Percentiles rank a stretch among this genome's conserved stretches.
Evolutionary conservation across 345 rosid species (phyloP).

Genomic region (Leavenworthia alabamica): DNA sequence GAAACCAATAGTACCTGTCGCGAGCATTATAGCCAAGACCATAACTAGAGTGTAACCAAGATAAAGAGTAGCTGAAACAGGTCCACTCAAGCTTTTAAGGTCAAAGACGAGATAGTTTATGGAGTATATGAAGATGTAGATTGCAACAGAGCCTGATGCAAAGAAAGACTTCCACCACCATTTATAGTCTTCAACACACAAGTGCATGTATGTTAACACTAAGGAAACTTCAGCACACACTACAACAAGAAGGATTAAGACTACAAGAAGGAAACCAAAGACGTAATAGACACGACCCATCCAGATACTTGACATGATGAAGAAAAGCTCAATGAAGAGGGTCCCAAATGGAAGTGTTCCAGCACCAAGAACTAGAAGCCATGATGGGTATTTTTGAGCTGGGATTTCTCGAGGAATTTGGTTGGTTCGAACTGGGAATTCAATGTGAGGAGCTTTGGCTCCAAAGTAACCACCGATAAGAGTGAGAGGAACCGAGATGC

Average conservation of each 20-base stretch:
- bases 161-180: slow-evolving; percentile 86
- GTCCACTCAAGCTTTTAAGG: slow-evolving; percentile 61
- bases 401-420: slow-evolving; percentile 78
- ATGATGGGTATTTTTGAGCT: slow-evolving; percentile 67
- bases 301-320: slow-evolving; percentile 76
- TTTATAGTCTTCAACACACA: slow-evolving; percentile 66
- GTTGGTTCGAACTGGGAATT: slow-evolving; percentile 68
- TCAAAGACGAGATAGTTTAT: slow-evolving; percentile 59
- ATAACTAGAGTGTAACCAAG: slow-evolving; percentile 62
- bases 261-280: slow-evolving; percentile 55
- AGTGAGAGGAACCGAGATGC: slow-evolving; percentile 56
- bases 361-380: slow-evolving; percentile 67
- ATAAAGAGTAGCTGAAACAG: slow-evolving; percentile 57
- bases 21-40: slow-evolving; percentile 68
- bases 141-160: slow-evolving; percentile 70
- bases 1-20: slow-evolving; percentile 65
- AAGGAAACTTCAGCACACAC: slow-evolving; percentile 71
- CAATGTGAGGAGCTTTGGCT: slow-evolving; percentile 56
- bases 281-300: slow-evolving; percentile 72
- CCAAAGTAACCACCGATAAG: slow-evolving; percentile 63
- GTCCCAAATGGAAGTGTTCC: slow-evolving; percentile 75
- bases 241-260: slow-evolving; percentile 56
- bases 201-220: slow-evolving; percentile 69
- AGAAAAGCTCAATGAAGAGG: slow-evolving; percentile 74
- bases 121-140: slow-evolving; percentile 63